Conservation (phyloP, 2,329 filamentous ascomycete species). For the Ascochyta pisi region DNA sequence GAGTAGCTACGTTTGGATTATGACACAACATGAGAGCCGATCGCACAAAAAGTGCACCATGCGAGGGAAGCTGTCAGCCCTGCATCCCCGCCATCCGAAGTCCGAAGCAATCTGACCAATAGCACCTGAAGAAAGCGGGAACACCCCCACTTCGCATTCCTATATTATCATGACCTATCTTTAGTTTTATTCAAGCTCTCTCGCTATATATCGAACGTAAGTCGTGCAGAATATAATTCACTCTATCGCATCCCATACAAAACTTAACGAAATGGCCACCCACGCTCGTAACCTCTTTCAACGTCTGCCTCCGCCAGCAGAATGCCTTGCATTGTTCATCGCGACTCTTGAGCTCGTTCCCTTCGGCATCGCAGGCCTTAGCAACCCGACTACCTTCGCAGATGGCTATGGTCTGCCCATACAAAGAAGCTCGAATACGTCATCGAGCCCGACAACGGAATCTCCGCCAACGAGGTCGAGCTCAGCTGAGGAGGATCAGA, state of each 20-base stretch:
- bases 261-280: conserved; percentile 20
- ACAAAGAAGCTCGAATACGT: not conserved
- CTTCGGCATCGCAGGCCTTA: conserved; percentile 30
- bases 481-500: conserved; percentile 19
- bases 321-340: conserved; percentile 34
- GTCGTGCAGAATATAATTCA: not conserved
- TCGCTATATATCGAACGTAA: not conserved
- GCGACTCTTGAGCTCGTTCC: conserved; percentile 32
- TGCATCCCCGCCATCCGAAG: conserved; percentile 19
- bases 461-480: not conserved
- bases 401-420: conserved; percentile 29
- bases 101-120: conserved; percentile 13
- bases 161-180: not conserved
- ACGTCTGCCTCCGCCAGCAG: conserved; percentile 30
- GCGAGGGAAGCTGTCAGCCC: not conserved
- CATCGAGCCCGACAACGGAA: conserved; percentile 2
- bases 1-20: not conserved
- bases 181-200: not conserved
- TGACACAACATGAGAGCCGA: not conserved
- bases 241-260: not conserved
- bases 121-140: not conserved
- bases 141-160: not conserved
- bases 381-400: conserved; percentile 23
- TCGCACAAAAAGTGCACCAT: not conserved
- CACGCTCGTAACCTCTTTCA: conserved; percentile 27